Evolutionary conservation across 345 rosid species (phyloP).

Genomic region (Draba incana): DNA sequence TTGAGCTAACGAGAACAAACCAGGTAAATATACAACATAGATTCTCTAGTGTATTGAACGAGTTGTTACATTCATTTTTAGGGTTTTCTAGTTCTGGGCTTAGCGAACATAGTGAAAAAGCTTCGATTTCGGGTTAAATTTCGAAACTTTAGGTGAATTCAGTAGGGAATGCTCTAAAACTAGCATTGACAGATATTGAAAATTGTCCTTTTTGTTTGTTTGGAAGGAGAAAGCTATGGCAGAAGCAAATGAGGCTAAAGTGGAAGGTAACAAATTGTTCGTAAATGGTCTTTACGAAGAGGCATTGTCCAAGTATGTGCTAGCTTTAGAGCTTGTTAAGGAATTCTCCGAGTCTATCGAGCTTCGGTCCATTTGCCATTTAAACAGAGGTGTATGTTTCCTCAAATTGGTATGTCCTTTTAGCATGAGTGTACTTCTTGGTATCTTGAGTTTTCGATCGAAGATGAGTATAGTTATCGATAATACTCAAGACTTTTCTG

Average conservation of each 20-base stretch:
- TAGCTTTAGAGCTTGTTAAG: slow-evolving; percentile 58
- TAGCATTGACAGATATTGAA: slow-evolving; percentile 8
- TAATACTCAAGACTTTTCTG: slow-evolving; percentile 10
- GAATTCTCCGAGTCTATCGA: slow-evolving; percentile 52
- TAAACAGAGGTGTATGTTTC: slow-evolving; percentile 81
- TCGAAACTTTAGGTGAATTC: neutral
- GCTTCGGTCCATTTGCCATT: slow-evolving; percentile 72
- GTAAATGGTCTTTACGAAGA: slow-evolving; percentile 71
- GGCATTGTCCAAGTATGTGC: slow-evolving; percentile 68
- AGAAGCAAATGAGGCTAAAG: slow-evolving; percentile 74
- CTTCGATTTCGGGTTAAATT: slow-evolving; percentile 1
- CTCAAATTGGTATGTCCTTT: slow-evolving; percentile 65
- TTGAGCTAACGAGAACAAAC: neutral
- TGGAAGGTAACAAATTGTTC: slow-evolving; percentile 79
- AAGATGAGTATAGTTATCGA: neutral
- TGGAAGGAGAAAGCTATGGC: slow-evolving; percentile 57
- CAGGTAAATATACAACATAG: too few relatives aligned
- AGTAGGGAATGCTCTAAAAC: neutral
- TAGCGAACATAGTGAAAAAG: neutral
- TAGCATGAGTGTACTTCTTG: neutral
- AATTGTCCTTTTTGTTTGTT: neutral
- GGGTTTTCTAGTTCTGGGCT: slow-evolving; percentile 27
- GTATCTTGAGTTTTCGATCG: slow-evolving; percentile 2
- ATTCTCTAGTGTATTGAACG: too few relatives aligned
- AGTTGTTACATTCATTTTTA: slow-evolving; percentile 1